These are phyloP conservation scores for Zygosaccharomyces bisporus DNA, from an alignment of 805 yeast genomes.

Conservation along the genomic window DNA sequence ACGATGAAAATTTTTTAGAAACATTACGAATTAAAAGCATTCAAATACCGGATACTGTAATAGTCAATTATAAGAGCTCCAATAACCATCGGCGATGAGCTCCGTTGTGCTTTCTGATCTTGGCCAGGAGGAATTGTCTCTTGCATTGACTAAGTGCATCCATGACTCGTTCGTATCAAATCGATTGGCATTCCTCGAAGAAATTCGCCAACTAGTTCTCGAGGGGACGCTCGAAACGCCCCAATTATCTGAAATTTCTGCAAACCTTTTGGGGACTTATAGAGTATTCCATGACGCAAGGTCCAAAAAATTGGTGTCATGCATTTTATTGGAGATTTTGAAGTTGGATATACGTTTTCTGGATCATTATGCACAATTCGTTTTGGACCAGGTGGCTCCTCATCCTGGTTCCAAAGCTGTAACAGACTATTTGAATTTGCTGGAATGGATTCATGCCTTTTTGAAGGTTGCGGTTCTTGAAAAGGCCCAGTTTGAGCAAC, in stretches of 20 bases:
- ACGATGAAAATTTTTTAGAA: conserved; percentile 16
- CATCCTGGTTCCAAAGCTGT: conserved; percentile 46
- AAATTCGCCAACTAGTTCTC: conserved; percentile 21
- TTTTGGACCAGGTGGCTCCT: conserved; percentile 34
- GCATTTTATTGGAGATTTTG: conserved; percentile 40
- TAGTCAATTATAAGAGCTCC: too few relatives aligned
- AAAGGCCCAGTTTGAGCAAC: conserved; percentile 26
- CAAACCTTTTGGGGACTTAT: conserved; percentile 45
- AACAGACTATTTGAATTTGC: conserved; percentile 52
- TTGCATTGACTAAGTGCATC: conserved; percentile 19
- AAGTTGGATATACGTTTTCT: conserved; percentile 34
- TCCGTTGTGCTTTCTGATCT: conserved; percentile 3
- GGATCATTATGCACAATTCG: conserved; percentile 39
- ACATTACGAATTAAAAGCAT: background rate
- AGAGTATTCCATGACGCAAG: conserved; percentile 47
- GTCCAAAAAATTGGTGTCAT: conserved; percentile 44
- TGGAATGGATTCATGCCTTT: conserved; percentile 53
- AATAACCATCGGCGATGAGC: conserved; percentile 1
- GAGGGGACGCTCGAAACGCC: conserved; percentile 19
- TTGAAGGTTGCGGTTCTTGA: conserved; percentile 23
- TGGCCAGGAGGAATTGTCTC: conserved; percentile 28
- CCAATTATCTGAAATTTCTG: conserved; percentile 33
- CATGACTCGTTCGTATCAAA: conserved; percentile 26
- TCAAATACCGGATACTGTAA: background rate
- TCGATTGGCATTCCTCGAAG: conserved; percentile 31